These are phyloP conservation scores for Candida vaughaniae DNA, from an alignment of 805 yeast species.

Conservation along the genomic window DNA sequence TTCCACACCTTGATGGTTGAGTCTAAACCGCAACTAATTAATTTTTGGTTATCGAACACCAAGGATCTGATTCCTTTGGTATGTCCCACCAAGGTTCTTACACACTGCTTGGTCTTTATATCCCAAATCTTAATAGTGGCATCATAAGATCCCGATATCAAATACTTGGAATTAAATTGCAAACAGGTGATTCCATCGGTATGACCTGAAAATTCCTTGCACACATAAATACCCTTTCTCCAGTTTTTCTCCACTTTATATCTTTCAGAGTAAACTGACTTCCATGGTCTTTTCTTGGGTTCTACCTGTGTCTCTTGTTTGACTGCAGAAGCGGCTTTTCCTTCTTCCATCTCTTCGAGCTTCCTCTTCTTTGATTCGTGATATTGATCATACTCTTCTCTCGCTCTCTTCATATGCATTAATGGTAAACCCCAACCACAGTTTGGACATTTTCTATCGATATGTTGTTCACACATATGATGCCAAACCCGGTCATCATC, in stretches of 20 bases:
- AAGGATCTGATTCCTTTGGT: slow-evolving; percentile 81
- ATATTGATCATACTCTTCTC: slow-evolving; percentile 36
- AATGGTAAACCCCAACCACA: slow-evolving; percentile 99
- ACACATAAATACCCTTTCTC: slow-evolving; percentile 75
- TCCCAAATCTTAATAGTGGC: slow-evolving; percentile 93
- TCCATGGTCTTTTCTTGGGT: slow-evolving; percentile 75
- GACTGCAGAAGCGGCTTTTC: not conserved
- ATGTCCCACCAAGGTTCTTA: slow-evolving; percentile 85
- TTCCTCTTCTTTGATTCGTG: slow-evolving; percentile 4
- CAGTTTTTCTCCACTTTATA: slow-evolving; percentile 91
- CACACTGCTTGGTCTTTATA: slow-evolving; percentile 69
- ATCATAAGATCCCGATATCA: slow-evolving; percentile 93
- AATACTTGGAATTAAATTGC: slow-evolving; percentile 70
- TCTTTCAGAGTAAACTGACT: slow-evolving; percentile 88
- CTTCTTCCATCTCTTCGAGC: slow-evolving; percentile 7
- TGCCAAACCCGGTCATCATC: slow-evolving; percentile 98
- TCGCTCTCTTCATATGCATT: slow-evolving; percentile 79
- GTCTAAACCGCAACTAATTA: slow-evolving; percentile 91
- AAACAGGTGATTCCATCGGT: slow-evolving; percentile 85
- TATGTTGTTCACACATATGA: slow-evolving; percentile 97
- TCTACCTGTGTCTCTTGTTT: not conserved
- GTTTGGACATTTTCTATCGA: slow-evolving; percentile 93
- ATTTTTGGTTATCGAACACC: slow-evolving; percentile 82
- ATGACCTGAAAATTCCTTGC: slow-evolving; percentile 74
- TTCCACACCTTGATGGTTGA: slow-evolving; percentile 94